phyloP scores from a whole-genome alignment of 73 alveolate species.

The Paramecium tetraurelia region DNA sequence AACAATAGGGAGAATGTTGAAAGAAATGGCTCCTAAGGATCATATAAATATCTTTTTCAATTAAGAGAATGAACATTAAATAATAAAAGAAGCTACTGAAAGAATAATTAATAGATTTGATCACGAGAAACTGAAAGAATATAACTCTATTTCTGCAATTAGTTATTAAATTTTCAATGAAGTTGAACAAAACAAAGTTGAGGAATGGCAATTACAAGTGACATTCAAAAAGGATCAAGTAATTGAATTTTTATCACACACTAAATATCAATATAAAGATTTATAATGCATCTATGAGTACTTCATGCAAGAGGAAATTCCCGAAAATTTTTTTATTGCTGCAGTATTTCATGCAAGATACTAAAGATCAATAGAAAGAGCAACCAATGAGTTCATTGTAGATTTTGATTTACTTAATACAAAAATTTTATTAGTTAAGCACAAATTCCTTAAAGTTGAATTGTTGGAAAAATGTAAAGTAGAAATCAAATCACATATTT shows the following conservation, averaged over 20 bases:
- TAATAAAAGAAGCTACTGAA: neutral
- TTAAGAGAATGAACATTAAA: neutral
- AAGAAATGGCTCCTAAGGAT: neutral
- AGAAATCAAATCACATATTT: neutral
- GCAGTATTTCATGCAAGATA: constrained; percentile 12
- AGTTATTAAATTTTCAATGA: neutral
- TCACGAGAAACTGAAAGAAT: neutral
- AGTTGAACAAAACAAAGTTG: neutral
- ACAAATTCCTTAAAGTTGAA: neutral
- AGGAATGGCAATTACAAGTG: neutral
- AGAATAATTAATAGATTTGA: neutral
- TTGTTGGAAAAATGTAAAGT: neutral
- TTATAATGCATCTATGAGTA: neutral
- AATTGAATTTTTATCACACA: neutral
- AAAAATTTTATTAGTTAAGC: neutral
- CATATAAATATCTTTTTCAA: neutral
- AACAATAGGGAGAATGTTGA: neutral
- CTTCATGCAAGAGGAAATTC: neutral
- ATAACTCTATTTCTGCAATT: neutral
- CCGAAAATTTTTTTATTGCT: neutral
- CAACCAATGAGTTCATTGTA: neutral
- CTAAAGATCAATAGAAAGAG: neutral
- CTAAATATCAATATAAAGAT: neutral
- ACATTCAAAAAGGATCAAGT: neutral
- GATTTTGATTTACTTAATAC: neutral